Percentiles rank a stretch among this genome's conserved stretches.
Conservation (phyloP, 441 rosid species). For the Brassica balearica region DNA sequence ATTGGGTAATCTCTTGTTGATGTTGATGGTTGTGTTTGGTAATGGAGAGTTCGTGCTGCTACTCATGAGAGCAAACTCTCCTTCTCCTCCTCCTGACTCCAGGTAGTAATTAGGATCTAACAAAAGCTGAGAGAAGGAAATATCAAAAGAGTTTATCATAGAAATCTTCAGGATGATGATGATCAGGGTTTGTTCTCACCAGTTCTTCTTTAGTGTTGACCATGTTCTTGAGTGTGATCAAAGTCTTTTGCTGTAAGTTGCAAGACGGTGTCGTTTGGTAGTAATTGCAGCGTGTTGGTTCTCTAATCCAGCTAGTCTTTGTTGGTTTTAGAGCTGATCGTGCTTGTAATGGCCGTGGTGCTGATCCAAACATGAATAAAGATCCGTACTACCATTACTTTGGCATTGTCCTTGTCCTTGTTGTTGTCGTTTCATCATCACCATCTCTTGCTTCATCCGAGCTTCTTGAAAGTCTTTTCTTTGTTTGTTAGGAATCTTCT, state of each 20-base stretch:
- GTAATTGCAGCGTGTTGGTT: slow-evolving; percentile 33
- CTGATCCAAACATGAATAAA: slow-evolving; percentile 46
- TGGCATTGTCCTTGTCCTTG: slow-evolving; percentile 38
- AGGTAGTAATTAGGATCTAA: slow-evolving; percentile 40
- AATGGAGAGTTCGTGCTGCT: slow-evolving; percentile 47
- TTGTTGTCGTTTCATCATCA: slow-evolving; percentile 46
- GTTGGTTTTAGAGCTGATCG: too few relatives aligned
- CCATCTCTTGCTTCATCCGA: slow-evolving; percentile 57
- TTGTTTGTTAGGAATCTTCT: slow-evolving; percentile 72
- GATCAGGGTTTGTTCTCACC: slow-evolving; percentile 26
- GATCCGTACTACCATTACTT: slow-evolving; percentile 44
- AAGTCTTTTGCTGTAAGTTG: slow-evolving; percentile 34
- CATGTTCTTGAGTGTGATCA: slow-evolving; percentile 38
- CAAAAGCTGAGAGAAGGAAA: slow-evolving; percentile 45
- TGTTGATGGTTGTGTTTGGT: slow-evolving; percentile 34
- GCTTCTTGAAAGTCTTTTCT: slow-evolving; percentile 60
- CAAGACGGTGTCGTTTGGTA: slow-evolving; percentile 51
- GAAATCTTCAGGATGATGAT: background rate
- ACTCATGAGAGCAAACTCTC: slow-evolving; percentile 39
- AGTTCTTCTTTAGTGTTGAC: slow-evolving; percentile 40
- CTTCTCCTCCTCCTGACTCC: slow-evolving; percentile 39
- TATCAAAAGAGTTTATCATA: slow-evolving; percentile 39
- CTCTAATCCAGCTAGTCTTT: background rate
- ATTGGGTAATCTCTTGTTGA: slow-evolving; percentile 39
- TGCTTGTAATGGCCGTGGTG: slow-evolving; percentile 31